Evolutionary conservation across 768 basidiomycete genomes (phyloP).

Genomic region (Epithele typhae): DNA sequence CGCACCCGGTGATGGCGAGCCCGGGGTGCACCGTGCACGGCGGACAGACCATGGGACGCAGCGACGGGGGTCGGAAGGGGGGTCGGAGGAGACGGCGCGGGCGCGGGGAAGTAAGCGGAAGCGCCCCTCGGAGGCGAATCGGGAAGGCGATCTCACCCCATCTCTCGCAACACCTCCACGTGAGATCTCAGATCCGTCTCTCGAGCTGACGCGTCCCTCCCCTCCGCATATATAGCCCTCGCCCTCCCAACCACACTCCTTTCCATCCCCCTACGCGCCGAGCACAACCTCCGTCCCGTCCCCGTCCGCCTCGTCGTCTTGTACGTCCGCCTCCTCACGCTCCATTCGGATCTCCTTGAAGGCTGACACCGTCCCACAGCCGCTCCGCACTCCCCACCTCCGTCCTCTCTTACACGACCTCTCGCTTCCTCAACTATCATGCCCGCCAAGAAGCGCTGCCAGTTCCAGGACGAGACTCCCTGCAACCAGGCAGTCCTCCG

Average conservation of each 20-base stretch:
- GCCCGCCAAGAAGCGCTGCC: conserved; percentile 87
- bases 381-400: no score
- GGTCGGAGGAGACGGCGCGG: neutral
- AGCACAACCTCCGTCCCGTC: conserved; percentile 8
- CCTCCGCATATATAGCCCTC: conserved; percentile 20
- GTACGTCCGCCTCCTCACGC: no score
- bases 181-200: conserved; percentile 23
- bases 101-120: neutral
- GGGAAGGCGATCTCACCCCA: conserved; percentile 18
- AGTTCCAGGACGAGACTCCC: conserved; percentile 50
- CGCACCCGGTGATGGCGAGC: no score
- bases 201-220: conserved; percentile 29
- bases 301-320: neutral
- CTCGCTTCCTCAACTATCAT: conserved; percentile 32
- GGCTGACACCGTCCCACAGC: conserved; percentile 1
- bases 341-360: neutral
- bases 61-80: neutral
- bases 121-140: conserved; percentile 8
- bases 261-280: conserved; percentile 8
- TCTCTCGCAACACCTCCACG: conserved; percentile 21
- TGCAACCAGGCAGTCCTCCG: conserved; percentile 80
- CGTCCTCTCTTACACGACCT: conserved; percentile 16
- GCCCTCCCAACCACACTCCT: conserved; percentile 10
- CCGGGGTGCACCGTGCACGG: neutral
- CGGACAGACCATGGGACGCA: neutral